phyloP scores from a whole-genome alignment of 768 basidiomycete genomes.

The Termitomyces sp. region DNA sequence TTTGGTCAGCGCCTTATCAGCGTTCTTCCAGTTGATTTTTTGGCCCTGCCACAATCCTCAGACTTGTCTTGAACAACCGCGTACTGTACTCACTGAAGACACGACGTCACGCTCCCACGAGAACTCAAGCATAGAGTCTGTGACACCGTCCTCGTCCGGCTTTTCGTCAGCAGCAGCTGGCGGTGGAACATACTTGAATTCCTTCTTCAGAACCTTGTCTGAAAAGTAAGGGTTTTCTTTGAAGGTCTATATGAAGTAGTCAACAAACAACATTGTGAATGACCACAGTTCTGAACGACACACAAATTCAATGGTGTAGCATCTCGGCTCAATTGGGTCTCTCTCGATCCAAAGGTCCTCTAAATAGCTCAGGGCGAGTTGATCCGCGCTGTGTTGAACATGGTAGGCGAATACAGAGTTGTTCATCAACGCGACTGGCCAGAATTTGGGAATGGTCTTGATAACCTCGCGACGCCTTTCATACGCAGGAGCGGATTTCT shows the following conservation, averaged over 20 bases:
- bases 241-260: conserved; percentile 50
- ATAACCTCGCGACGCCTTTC: conserved; percentile 63
- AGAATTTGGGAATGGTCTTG: conserved; percentile 71
- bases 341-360: conserved; percentile 83
- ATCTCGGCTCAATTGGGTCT: conserved; percentile 68
- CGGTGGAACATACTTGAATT: conserved; percentile 65
- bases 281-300: conserved; percentile 25
- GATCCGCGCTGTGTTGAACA: conserved; percentile 70
- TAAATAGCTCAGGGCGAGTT: conserved; percentile 75
- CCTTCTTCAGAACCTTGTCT: conserved; percentile 73
- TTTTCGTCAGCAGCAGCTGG: conserved; percentile 47
- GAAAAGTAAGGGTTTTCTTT: conserved; percentile 83
- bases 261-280: conserved; percentile 7
- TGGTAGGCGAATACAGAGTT: conserved; percentile 56
- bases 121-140: conserved; percentile 73
- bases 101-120: conserved; percentile 73
- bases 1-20: conserved; percentile 72
- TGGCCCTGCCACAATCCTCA: conserved; percentile 34
- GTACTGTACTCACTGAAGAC: conserved; percentile 43
- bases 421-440: conserved; percentile 83
- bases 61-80: conserved; percentile 4
- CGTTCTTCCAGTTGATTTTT: conserved; percentile 80
- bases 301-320: conserved; percentile 87
- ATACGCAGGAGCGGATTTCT: conserved; percentile 54
- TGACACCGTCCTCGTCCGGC: conserved; percentile 71